Percentiles rank a stretch among this genome's conserved stretches.
These are phyloP conservation scores for Fraxinus dipetala DNA, from an alignment of 305 asterid genomes.

Conservation along the genomic window DNA sequence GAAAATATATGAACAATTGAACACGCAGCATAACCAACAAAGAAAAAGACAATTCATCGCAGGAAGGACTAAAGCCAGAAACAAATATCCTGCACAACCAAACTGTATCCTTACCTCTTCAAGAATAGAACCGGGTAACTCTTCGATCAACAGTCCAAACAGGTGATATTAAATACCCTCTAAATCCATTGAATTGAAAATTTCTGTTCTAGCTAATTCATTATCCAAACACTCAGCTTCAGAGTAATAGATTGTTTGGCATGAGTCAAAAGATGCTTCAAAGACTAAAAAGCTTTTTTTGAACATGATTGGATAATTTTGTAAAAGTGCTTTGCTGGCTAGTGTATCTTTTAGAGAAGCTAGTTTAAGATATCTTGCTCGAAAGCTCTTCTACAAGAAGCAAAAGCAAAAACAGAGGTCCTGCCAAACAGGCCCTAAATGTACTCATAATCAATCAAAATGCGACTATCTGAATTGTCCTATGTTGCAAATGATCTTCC, in stretches of 20 bases:
- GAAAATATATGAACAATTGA: slow-evolving; percentile 32
- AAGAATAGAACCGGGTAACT: neutral
- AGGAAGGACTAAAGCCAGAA: neutral
- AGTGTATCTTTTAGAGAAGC: neutral
- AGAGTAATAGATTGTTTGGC: neutral
- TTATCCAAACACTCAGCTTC: neutral
- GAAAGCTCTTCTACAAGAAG: too few relatives aligned
- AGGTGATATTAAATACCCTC: neutral
- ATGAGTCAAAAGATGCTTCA: neutral
- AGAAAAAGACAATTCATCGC: neutral
- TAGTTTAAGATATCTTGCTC: too few relatives aligned
- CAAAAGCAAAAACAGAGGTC: neutral
- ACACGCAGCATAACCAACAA: neutral
- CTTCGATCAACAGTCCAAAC: neutral
- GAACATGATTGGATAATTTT: neutral
- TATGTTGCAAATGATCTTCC: neutral
- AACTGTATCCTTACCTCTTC: neutral
- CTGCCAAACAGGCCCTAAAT: neutral
- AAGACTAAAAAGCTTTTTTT: neutral
- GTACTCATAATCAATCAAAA: neutral
- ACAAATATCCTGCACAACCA: neutral
- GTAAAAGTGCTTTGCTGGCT: neutral
- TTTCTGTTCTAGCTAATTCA: neutral
- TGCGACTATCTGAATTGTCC: neutral
- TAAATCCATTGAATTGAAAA: neutral